These are phyloP conservation scores for Aristolochia contorta DNA, from an alignment of 164 flowering plant genomes.

Conservation along the genomic window DNA sequence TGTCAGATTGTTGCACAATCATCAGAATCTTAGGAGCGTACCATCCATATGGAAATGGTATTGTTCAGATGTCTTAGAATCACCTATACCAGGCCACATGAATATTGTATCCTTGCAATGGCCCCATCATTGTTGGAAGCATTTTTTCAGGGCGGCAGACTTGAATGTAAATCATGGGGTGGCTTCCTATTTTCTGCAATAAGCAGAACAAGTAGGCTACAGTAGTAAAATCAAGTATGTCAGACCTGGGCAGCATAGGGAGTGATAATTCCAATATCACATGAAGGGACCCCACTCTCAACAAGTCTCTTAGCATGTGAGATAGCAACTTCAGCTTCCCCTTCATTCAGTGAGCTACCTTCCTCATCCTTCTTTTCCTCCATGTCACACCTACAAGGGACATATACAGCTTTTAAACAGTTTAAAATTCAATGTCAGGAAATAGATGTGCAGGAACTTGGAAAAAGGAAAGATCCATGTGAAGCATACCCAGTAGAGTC, in stretches of 20 bases:
- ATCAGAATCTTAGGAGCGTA: too few relatives aligned
- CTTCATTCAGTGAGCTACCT: slow-evolving; percentile 95
- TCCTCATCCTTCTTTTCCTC: slow-evolving; percentile 99
- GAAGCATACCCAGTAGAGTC: slow-evolving; percentile 83
- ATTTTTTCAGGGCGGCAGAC: too few relatives aligned
- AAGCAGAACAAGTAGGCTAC: background rate
- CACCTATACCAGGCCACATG: too few relatives aligned
- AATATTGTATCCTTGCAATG: too few relatives aligned
- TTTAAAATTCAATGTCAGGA: background rate
- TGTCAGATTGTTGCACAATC: too few relatives aligned
- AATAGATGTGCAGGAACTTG: background rate
- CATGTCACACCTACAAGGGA: slow-evolving; percentile 82
- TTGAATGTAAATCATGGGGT: too few relatives aligned
- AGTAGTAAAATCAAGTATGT: background rate
- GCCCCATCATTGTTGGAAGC: too few relatives aligned
- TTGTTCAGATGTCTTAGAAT: background rate
- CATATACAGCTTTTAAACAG: background rate
- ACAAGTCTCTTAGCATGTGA: slow-evolving; percentile 89
- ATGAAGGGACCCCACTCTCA: slow-evolving; percentile 68
- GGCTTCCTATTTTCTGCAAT: too few relatives aligned
- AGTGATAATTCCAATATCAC: slow-evolving; percentile 88
- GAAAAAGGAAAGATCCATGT: background rate
- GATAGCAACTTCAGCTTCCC: slow-evolving; percentile 93
- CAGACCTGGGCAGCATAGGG: slow-evolving; percentile 97
- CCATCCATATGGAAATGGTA: too few relatives aligned